Evolutionary conservation across 2,329 filamentous ascomycete species (phyloP).

Genomic region (Arthrobotrys megalospora): DNA sequence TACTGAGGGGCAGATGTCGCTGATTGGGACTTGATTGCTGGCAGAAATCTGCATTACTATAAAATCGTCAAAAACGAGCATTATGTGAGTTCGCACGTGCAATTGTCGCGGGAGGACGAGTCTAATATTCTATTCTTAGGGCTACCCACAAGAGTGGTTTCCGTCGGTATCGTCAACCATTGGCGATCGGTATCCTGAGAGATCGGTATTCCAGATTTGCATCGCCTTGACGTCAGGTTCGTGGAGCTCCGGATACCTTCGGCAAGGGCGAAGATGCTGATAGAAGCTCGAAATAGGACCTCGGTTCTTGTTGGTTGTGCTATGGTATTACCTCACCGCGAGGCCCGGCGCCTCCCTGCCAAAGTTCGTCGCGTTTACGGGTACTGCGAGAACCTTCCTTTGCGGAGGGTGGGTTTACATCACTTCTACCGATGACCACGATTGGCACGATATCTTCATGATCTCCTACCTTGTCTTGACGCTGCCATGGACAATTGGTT

Average conservation of each 20-base stretch:
- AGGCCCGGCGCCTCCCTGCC: constrained; percentile 82
- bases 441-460: constrained; percentile 99
- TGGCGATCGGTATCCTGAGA: constrained; percentile 95
- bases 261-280: constrained; percentile 28
- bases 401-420: constrained; percentile 99
- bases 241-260: constrained; percentile 61
- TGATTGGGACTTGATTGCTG: constrained; percentile 27
- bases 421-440: constrained; percentile 96
- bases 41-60: constrained; percentile 80
- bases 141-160: constrained; percentile 96
- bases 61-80: constrained; percentile 99
- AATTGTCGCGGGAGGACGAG: not conserved
- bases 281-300: constrained; percentile 74
- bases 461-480: constrained; percentile 96
- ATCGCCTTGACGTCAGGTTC: constrained; percentile 93
- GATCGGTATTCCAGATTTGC: constrained; percentile 96
- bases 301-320: constrained; percentile 87
- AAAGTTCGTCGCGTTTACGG: constrained; percentile 83
- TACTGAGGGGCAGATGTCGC: constrained; percentile 11
- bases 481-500: constrained; percentile 93
- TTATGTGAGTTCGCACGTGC: constrained; percentile 71
- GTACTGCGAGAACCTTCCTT: constrained; percentile 88
- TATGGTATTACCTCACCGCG: constrained; percentile 92
- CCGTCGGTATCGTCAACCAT: constrained; percentile 97
- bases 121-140: constrained; percentile 66